Evolutionary conservation across 768 basidiomycete genomes (phyloP), one percentile per base, ranked within the genome.

Genomic region (Tylopilus vinaceipallidus): DNA sequence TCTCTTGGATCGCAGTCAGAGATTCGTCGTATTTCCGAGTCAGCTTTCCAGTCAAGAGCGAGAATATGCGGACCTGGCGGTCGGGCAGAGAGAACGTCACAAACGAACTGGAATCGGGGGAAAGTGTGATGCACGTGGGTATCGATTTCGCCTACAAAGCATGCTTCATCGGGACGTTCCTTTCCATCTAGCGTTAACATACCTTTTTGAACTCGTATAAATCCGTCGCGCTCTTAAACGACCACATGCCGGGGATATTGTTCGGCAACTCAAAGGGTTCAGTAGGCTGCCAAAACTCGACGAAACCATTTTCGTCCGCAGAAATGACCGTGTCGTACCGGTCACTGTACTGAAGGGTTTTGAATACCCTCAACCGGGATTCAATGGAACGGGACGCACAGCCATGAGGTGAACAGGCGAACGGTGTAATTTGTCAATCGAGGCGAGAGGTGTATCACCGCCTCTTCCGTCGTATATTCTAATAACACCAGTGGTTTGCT

Each of bases 161-260:
- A 23, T 51, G 20, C 23, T 16, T 42, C 30, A 14, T 7, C 43
- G 49, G n/a, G 19, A 53, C 55, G 8, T 24, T 4, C 42, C 47
- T 22, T 32, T 12, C 19, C 16, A 36, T 29, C 22, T 22, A 38
- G 34, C 3, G 19, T 14, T 3, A 20, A 58, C 69, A 12, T 45
- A 89, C 95, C 80, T 98, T 99, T 75, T 97, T 98, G 74, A 98
- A 99, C 58, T 98, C 94, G 70, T 97, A 98, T 35, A 98, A 67
- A 62, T 98, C 93, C 0, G 97, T 98, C 35, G 85, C 80, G 44
- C 83, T 88, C 67, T 98, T 98, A 73, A 78, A 95, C 27, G 83
- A 75, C 95, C 95, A 99, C 54, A 97, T 66, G 1, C 86, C 86
- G 2, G 81, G 75, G 2, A 91, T 74, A 48, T 85, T 82, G 56